phyloP scores from a whole-genome alignment of 106 monocot species.

The Dendrobium catenatum region DNA sequence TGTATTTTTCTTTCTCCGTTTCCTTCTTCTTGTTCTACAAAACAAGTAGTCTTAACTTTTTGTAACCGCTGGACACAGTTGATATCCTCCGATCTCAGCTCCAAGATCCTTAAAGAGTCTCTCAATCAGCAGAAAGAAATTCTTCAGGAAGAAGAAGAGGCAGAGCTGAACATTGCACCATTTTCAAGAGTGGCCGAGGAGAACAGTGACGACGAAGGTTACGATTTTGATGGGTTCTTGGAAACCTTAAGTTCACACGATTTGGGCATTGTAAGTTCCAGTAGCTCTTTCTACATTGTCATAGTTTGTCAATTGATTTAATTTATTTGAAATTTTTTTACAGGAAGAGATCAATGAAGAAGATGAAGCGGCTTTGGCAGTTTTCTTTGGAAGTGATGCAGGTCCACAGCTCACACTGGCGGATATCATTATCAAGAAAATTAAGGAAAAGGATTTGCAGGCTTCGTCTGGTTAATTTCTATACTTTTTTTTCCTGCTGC shows the following conservation, averaged over 20 bases:
- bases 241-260: conserved; percentile 53
- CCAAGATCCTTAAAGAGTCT: conserved; percentile 72
- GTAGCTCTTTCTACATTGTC: background rate
- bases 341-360: conserved; percentile 83
- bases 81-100: conserved; percentile 60
- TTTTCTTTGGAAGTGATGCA: conserved; percentile 56
- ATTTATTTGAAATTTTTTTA: background rate
- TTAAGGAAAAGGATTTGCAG: conserved; percentile 74
- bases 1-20: background rate
- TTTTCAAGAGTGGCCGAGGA: conserved; percentile 19
- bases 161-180: conserved; percentile 2
- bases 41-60: background rate
- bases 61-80: conserved; percentile 16
- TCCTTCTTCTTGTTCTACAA: background rate
- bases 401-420: conserved; percentile 59
- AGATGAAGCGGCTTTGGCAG: conserved; percentile 72
- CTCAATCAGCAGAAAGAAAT: conserved; percentile 76
- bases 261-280: conserved; percentile 29
- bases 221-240: conserved; percentile 58
- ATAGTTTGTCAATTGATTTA: background rate
- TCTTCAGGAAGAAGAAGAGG: conserved; percentile 24
- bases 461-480: conserved; percentile 20
- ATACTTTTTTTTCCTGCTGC: background rate
- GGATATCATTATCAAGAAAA: conserved; percentile 75
- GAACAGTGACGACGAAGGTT: conserved; percentile 36